phyloP scores from a whole-genome alignment of 148 eudicot genomes.

The Fallopia convolvulus region DNA sequence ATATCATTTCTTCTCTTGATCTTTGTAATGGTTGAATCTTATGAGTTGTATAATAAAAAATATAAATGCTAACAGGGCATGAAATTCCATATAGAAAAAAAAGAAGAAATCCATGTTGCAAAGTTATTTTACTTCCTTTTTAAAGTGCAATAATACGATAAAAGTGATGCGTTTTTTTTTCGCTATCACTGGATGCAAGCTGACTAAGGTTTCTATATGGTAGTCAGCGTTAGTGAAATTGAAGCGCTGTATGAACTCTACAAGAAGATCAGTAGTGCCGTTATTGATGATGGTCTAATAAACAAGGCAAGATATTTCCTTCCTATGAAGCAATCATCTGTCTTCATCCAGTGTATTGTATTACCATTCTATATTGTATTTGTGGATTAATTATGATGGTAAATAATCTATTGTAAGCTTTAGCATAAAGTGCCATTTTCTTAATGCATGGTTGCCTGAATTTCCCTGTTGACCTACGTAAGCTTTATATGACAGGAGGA shows the following conservation, averaged over 20 bases:
- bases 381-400: neutral
- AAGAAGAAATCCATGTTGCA: neutral
- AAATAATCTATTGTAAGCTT: neutral
- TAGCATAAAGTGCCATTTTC: neutral
- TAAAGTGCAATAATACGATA: neutral
- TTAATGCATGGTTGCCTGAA: neutral
- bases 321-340: neutral
- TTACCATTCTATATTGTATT: neutral
- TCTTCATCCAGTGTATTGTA: neutral
- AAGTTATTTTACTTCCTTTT: neutral
- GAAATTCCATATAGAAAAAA: no score
- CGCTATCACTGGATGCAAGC: conserved; percentile 8
- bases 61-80: no score
- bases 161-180: neutral
- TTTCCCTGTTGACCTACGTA: neutral
- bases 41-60: neutral
- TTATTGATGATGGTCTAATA: conserved; percentile 57
- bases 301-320: conserved; percentile 38
- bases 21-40: neutral
- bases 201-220: conserved; percentile 15
- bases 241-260: conserved; percentile 64
- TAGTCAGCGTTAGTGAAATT: conserved; percentile 69
- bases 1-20: neutral
- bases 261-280: conserved; percentile 73
- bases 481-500: conserved; percentile 42